Percentiles rank a stretch among this genome's conserved stretches.
Evolutionary conservation across 1,139 yeast species (phyloP).

Genomic region (Petasospora rhodanensis): DNA sequence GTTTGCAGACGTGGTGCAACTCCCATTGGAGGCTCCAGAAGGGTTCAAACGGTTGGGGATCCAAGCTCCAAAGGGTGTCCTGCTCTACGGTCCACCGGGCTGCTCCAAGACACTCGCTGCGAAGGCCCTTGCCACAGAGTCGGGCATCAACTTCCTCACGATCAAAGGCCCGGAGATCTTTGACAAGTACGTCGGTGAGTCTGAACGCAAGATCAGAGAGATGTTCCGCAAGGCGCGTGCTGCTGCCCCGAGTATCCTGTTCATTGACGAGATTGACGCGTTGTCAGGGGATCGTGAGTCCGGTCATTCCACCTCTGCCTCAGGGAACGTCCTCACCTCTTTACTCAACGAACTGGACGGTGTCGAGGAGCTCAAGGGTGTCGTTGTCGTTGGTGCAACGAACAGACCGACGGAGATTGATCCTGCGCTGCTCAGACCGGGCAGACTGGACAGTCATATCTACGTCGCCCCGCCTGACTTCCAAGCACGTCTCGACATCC

Average conservation of each 20-base stretch:
- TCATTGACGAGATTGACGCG: constrained; percentile 95
- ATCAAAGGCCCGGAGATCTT: constrained; percentile 95
- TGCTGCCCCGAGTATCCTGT: constrained; percentile 88
- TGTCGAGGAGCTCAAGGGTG: constrained; percentile 89
- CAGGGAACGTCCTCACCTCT: constrained; percentile 84
- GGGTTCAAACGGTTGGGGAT: constrained; percentile 76
- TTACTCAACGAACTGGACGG: constrained; percentile 93
- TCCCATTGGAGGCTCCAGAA: constrained; percentile 82
- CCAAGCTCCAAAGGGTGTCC: constrained; percentile 85
- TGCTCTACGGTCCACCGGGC: constrained; percentile 94
- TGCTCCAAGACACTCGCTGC: constrained; percentile 94
- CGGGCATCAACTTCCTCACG: constrained; percentile 87
- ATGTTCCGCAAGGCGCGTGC: constrained; percentile 88
- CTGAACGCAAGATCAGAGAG: constrained; percentile 84
- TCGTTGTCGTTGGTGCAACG: constrained; percentile 91
- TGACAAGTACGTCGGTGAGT: constrained; percentile 92
- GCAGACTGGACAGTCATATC: constrained; percentile 86
- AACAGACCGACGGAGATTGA: constrained; percentile 92
- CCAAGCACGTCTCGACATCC: constrained; percentile 72
- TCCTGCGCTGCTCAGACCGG: constrained; percentile 88
- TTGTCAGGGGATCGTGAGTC: constrained; percentile 67
- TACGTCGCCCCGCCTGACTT: constrained; percentile 89
- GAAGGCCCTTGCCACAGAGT: constrained; percentile 91
- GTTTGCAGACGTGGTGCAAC: constrained; percentile 81
- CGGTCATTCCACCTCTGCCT: constrained; percentile 63